Evolutionary conservation across 2,329 filamentous ascomycete species (phyloP).

Genomic region (Akanthomyces uredinophilus): DNA sequence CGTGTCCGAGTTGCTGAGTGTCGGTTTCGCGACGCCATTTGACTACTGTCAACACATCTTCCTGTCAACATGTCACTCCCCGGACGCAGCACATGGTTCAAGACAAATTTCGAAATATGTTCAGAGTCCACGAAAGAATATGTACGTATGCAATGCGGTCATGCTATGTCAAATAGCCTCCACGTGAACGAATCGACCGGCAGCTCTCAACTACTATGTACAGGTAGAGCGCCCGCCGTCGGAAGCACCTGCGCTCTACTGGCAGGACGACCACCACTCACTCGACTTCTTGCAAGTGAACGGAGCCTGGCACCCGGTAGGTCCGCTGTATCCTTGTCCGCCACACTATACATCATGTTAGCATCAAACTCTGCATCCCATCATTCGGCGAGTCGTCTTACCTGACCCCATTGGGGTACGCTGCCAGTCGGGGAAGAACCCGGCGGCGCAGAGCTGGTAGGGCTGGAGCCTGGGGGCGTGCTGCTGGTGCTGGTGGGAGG

Average conservation of each 20-base stretch:
- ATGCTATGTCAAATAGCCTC: neutral
- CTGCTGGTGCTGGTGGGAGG: slow-evolving; percentile 5
- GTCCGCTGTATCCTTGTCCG: slow-evolving; percentile 10
- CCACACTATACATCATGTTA: slow-evolving; percentile 7
- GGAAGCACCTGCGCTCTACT: neutral
- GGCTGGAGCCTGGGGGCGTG: neutral
- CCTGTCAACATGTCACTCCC: neutral
- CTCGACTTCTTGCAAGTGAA: slow-evolving; percentile 8
- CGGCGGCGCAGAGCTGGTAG: slow-evolving; percentile 7
- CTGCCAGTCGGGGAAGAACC: slow-evolving; percentile 1
- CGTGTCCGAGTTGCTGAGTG: neutral
- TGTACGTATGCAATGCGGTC: neutral
- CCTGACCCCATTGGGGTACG: slow-evolving; percentile 15
- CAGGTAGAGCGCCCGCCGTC: neutral
- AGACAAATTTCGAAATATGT: neutral
- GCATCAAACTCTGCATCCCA: neutral
- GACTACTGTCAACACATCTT: no score
- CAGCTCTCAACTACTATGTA: neutral
- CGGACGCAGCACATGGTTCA: neutral
- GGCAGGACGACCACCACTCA: slow-evolving; percentile 15
- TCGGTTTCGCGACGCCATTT: no score
- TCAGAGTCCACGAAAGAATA: neutral
- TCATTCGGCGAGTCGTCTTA: neutral
- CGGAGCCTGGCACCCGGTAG: slow-evolving; percentile 7
- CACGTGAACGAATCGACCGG: neutral